Conservation (phyloP, 164 flowering plant genomes). For the Amborella trichopoda region DNA sequence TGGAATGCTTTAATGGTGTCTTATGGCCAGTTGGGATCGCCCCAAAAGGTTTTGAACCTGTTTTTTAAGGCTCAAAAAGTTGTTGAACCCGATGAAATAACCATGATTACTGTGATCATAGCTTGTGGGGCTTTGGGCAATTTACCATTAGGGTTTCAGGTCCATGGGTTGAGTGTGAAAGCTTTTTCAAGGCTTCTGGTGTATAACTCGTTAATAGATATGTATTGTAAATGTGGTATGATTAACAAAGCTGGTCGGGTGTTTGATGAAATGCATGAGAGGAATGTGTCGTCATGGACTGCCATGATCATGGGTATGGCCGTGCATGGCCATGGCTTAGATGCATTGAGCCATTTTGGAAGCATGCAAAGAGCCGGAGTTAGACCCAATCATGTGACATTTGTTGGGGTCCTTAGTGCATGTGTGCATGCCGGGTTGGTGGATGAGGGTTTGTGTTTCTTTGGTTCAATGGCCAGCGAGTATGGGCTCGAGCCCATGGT, state of each 20-base stretch:
- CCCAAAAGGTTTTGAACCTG: conserved; percentile 28
- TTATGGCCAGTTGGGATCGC: conserved; percentile 35
- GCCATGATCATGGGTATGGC: conserved; percentile 29
- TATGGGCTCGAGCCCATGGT: conserved; percentile 17
- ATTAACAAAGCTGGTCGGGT: conserved; percentile 21
- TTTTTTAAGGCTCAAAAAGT: conserved; percentile 34
- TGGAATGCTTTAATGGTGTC: conserved; percentile 59
- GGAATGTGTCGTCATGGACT: conserved; percentile 27
- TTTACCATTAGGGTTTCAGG: conserved; percentile 24
- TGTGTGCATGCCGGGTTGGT: conserved; percentile 40
- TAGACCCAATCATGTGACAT: conserved; percentile 27
- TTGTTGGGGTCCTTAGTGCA: conserved; percentile 28
- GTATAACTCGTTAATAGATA: conserved; percentile 28
- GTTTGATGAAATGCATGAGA: conserved; percentile 6
- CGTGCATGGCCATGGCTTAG: conserved; percentile 24
- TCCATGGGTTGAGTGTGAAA: conserved; percentile 30
- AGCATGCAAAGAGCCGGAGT: conserved; percentile 18
- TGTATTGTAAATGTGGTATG: conserved; percentile 34
- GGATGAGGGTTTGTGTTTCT: conserved; percentile 22
- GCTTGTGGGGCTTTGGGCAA: conserved; percentile 25
- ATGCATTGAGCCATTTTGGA: conserved; percentile 17
- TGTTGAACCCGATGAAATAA: conserved; percentile 23
- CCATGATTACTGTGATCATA: conserved; percentile 19
- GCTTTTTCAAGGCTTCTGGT: conserved; percentile 18
- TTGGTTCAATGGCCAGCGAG: conserved; percentile 16